phyloP scores from a whole-genome alignment of 768 basidiomycete species.

The Austroboletus eburneus region DNA sequence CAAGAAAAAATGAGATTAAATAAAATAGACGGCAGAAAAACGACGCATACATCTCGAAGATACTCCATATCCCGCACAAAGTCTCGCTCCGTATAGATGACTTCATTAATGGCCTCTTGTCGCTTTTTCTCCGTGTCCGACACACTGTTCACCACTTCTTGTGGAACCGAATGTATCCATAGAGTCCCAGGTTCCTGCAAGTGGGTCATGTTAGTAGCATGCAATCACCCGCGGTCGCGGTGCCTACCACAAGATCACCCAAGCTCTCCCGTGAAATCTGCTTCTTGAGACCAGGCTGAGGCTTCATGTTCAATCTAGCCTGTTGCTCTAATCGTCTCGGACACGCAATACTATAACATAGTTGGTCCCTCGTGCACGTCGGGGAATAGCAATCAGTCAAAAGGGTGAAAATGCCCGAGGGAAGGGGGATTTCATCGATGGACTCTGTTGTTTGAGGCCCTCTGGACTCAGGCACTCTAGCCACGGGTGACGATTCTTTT shows the following conservation, averaged over 20 bases:
- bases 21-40: not conserved
- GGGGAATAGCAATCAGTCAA: conserved; percentile 98
- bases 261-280: conserved; percentile 80
- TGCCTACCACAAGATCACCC: conserved; percentile 65
- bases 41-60: conserved; percentile 74
- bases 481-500: conserved; percentile 29
- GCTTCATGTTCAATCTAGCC: conserved; percentile 90
- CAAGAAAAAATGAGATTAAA: conserved; percentile 4
- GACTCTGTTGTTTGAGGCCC: conserved; percentile 39
- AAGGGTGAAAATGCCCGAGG: conserved; percentile 92
- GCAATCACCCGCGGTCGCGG: not conserved
- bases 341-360: conserved; percentile 99
- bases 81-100: conserved; percentile 90
- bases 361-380: conserved; percentile 86
- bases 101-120: conserved; percentile 98
- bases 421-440: conserved; percentile 66
- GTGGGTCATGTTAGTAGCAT: conserved; percentile 14
- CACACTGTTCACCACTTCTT: conserved; percentile 89
- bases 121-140: conserved; percentile 91
- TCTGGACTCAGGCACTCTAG: conserved; percentile 15
- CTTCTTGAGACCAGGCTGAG: conserved; percentile 82
- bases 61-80: conserved; percentile 99
- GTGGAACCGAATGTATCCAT: conserved; percentile 96
- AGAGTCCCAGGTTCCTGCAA: conserved; percentile 74
- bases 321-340: conserved; percentile 93